Conservation (phyloP, 1,139 yeast genomes). For the Yueomyces sp. region DNA sequence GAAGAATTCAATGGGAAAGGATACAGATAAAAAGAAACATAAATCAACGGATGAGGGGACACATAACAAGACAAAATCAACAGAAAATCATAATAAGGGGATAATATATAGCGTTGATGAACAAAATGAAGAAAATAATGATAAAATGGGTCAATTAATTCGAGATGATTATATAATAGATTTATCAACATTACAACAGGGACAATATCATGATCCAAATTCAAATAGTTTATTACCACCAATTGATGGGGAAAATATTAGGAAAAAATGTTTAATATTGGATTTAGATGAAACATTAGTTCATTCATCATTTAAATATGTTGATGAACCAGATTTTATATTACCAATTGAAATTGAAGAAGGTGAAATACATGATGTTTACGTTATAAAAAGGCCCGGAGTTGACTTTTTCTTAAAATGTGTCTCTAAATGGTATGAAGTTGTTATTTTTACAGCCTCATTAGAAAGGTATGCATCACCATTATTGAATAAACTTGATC, state of each 20-base stretch:
- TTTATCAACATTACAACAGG: conserved; percentile 52
- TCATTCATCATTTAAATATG: conserved; percentile 85
- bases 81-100: conserved; percentile 1
- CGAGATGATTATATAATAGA: conserved; percentile 29
- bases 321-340: conserved; percentile 88
- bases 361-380: conserved; percentile 82
- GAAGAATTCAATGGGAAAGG: neutral
- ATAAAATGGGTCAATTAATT: conserved; percentile 7
- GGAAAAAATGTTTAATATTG: conserved; percentile 74
- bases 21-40: conserved; percentile 3
- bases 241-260: conserved; percentile 23
- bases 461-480: conserved; percentile 96
- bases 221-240: conserved; percentile 57
- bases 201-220: conserved; percentile 47
- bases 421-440: conserved; percentile 83
- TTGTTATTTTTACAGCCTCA: conserved; percentile 93
- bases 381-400: conserved; percentile 94
- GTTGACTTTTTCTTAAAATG: conserved; percentile 81
- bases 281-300: conserved; percentile 95
- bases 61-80: conserved; percentile 8
- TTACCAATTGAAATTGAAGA: conserved; percentile 79
- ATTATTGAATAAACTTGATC: conserved; percentile 72
- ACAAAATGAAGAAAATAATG: conserved; percentile 10
- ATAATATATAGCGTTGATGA: conserved; percentile 1
- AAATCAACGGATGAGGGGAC: conserved; percentile 6